Evolutionary conservation across 441 rosid genomes (phyloP), one percentile per base, ranked within the genome.

Genomic region (Corymbia calophylla): DNA sequence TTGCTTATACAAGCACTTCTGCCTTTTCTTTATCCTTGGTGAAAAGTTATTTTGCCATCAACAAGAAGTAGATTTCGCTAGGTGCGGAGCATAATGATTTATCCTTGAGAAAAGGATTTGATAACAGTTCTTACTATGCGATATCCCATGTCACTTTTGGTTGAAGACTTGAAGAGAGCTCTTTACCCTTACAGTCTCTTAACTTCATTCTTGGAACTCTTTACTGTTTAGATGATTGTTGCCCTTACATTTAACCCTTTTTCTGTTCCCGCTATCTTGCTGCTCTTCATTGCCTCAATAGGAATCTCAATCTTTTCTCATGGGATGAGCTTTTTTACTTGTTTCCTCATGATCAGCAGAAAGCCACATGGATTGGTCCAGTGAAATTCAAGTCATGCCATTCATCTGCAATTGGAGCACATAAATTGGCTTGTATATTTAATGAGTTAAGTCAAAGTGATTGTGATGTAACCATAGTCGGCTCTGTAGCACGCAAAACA

Each of bases 361-460:
- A 93, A 92, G 88, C 95, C 84, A 87, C 92, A 89, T 96, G 97
- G 95, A 93, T 95, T 90, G 96, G 98, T 88, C 96, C 97, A 32
- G 91, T 93, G 91, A 93, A 93, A 89, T 95, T 95, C 91, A 92
- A 90, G 88, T 91, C 88, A 53, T 88, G 93, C 81, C 87, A 89
- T 91, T 90, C 84, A 80, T 87, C 86, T 86, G 73, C 93, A 77
- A 73, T 86, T 70, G 95, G 96, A 86, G 92, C 90, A 60, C 91
- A 94, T 87, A 92, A 90, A 89, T 90, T 95, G 92, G 94, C 93
- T 82, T 87, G 88, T 91, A 90, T 90, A 87, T 92, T 96, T 70
- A 87, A 58, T 91, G 88, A 92, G 88, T 88, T 89, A 89, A 91
- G 94, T 88, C 90, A 90, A 91, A 87, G 82, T 66, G 91, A 88